Base-by-base conservation (phyloP, 1,139 yeast genomes). In the Candida sanyaensis region DNA sequence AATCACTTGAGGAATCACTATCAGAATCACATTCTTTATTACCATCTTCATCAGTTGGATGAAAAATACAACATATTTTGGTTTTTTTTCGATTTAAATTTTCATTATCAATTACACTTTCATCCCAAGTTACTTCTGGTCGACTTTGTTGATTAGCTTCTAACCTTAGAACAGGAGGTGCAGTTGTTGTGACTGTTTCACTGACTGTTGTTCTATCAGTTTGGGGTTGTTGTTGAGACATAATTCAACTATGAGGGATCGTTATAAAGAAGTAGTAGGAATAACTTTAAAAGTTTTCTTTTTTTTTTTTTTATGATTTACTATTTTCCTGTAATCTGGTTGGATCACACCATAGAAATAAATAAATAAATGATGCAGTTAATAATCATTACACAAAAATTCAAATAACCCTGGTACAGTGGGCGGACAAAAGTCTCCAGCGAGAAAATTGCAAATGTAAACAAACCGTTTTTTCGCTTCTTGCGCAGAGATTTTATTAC, bases 41-140 rank as follows among this genome's bases (percentile, higher is more conserved):
- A 29, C 82, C 93, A 59, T 84, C 86, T 56, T 83, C 86, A 31
- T 83, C 74, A 44, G 85, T 86, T 1, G 96, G 96, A 60, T 89
- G 96, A 69, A 86, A 92, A 24, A 92, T 92, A 57, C 98, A 92
- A 63, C 98, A 92, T 21, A 92, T 85, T 66, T 92, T 92, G 17
- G 96, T 81, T 64, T 91, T 91, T 71, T 92, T 92, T 71, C 81
- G 87, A 60, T 86, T 81, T 86, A 92, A 74, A 63, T 86, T 71
- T 66, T 92, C 98, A 62, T 92, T 92, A 66, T 92, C 98, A 6
- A 92, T 75, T 6, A 90, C 93, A 43, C 85, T 96, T 39, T 86
- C 88, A 6, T 84, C 77, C 97, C 97, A 92, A 47, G 84, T 73
- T 0, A 92, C 97, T 39, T 77, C 75, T 4, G 82, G 76, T 45